Evolutionary conservation across 805 yeast species (phyloP).

Genomic region (Blastobotrys attinorum): DNA sequence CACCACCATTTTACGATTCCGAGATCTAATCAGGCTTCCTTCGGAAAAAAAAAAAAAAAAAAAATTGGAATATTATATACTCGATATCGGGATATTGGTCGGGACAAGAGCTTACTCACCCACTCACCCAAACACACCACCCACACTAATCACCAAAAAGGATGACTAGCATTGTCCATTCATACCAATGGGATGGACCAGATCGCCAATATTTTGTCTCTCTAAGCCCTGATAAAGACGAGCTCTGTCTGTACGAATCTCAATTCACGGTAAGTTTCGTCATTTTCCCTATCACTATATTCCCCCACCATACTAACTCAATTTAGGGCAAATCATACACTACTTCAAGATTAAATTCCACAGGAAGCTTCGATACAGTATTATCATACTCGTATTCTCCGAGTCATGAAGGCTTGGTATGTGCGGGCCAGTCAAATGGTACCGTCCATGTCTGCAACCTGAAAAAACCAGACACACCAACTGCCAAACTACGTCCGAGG

Average conservation of each 20-base stretch:
- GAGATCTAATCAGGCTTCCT: too few relatives aligned
- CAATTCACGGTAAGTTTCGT: conserved; percentile 7
- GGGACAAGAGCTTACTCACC: too few relatives aligned
- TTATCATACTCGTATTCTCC: conserved; percentile 61
- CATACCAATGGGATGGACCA: conserved; percentile 52
- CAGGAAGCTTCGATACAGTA: conserved; percentile 55
- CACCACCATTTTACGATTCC: too few relatives aligned
- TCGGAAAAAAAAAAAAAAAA: too few relatives aligned
- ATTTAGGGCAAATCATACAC: conserved; percentile 5
- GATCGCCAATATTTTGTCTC: conserved; percentile 53
- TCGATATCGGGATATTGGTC: too few relatives aligned
- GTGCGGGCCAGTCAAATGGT: conserved; percentile 72
- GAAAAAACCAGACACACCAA: conserved; percentile 27
- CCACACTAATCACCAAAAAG: too few relatives aligned
- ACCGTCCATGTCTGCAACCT: conserved; percentile 56
- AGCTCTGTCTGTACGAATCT: conserved; percentile 46
- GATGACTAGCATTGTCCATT: conserved; percentile 56
- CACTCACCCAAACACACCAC: too few relatives aligned
- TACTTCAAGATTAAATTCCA: conserved; percentile 27
- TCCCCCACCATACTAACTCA: background rate
- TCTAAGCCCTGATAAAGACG: conserved; percentile 75
- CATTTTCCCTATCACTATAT: background rate
- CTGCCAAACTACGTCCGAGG: conserved; percentile 45
- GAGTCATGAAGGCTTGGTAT: conserved; percentile 36
- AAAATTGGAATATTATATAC: too few relatives aligned